Conservation (phyloP, 225 moss, liverwort and hornwort species). For the Takakia lepidozioides region DNA sequence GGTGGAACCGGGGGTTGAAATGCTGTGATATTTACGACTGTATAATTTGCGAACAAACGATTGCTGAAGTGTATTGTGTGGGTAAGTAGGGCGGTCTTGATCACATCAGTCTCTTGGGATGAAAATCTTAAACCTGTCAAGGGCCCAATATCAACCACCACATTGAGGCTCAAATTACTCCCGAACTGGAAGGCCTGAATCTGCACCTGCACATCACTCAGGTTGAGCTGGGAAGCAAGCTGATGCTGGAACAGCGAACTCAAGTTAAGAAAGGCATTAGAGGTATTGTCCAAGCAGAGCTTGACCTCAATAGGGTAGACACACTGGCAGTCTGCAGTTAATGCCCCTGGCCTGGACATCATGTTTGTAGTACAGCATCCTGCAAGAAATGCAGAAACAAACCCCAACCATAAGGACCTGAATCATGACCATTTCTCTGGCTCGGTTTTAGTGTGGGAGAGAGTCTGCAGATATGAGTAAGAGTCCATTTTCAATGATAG, state of each 20-base stretch:
- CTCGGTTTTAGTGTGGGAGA: too few species aligned
- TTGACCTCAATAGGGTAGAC: constrained; percentile 76
- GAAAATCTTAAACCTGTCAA: constrained; percentile 48
- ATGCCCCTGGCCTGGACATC: constrained; percentile 59
- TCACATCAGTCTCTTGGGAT: constrained; percentile 25
- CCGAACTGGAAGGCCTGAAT: constrained; percentile 77
- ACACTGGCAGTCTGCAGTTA: constrained; percentile 60
- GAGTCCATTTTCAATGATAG: too few species aligned
- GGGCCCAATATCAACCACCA: constrained; percentile 70
- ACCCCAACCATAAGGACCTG: too few species aligned
- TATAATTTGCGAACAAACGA: constrained; percentile 67
- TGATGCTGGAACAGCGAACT: constrained; percentile 74
- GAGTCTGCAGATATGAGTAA: too few species aligned
- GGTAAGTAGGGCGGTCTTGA: constrained; percentile 39
- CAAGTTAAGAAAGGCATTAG: constrained; percentile 72
- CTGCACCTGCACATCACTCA: constrained; percentile 60
- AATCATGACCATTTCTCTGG: too few species aligned
- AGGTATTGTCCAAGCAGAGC: constrained; percentile 72
- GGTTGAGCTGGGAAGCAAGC: constrained; percentile 61
- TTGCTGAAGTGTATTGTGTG: constrained; percentile 58
- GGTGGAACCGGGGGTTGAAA: constrained; percentile 48
- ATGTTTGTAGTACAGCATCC: constrained; percentile 57
- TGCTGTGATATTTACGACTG: constrained; percentile 59
- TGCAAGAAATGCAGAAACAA: constrained; percentile 14
- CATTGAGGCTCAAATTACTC: constrained; percentile 56